Conservation (phyloP, 192 early-diverging fungal species). For the Coemansia sp. region DNA sequence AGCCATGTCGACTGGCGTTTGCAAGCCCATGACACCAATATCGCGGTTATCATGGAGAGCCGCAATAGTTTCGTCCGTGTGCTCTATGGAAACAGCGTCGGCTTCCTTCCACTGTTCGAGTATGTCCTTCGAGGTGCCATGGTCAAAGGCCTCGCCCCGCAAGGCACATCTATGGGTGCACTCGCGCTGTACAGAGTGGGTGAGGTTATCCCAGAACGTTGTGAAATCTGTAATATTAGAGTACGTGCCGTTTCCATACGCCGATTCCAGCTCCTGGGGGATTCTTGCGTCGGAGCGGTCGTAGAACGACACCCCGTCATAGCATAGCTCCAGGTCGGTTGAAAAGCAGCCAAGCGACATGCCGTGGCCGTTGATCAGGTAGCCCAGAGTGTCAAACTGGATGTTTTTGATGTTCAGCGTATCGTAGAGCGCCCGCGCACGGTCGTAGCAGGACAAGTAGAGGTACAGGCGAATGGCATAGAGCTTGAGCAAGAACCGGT, state of each 20-base stretch:
- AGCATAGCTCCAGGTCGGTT: constrained; percentile 56
- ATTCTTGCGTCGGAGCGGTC: constrained; percentile 74
- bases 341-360: constrained; percentile 29
- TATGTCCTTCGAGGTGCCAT: constrained; percentile 52
- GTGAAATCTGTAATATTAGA: constrained; percentile 90
- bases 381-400: constrained; percentile 85
- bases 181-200: constrained; percentile 71
- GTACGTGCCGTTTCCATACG: constrained; percentile 80
- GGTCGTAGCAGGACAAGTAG: constrained; percentile 61
- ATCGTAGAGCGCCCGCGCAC: constrained; percentile 61
- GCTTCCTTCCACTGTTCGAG: constrained; percentile 58
- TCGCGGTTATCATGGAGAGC: constrained; percentile 70
- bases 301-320: constrained; percentile 72
- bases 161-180: constrained; percentile 64
- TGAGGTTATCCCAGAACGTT: constrained; percentile 71
- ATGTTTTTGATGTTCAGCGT: constrained; percentile 87
- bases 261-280: constrained; percentile 83
- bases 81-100: constrained; percentile 56
- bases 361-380: constrained; percentile 40
- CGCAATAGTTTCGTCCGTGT: constrained; percentile 52
- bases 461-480: constrained; percentile 81
- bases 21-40: constrained; percentile 57
- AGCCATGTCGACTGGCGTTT: constrained; percentile 21
- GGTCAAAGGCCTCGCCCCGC: constrained; percentile 61
- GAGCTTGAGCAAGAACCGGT: constrained; percentile 85